A percentile compares a stretch with the other conserved stretches of the same genome.
Conservation (phyloP, 169 alveolate species). For the Plasmodium relictum region DNA sequence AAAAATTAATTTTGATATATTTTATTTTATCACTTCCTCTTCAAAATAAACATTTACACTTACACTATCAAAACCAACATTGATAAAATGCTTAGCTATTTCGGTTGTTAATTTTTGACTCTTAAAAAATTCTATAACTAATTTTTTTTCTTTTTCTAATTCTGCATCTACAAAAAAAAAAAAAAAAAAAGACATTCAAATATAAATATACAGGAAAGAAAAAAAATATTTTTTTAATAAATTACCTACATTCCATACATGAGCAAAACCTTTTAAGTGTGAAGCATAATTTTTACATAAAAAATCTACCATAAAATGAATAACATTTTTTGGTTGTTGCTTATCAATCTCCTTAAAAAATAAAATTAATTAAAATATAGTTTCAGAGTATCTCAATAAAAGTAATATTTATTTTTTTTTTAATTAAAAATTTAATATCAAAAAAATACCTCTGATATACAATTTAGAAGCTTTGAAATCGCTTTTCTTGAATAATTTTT, state of each 20-base stretch:
- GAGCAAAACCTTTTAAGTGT: conserved; percentile 83
- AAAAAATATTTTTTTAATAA: background rate
- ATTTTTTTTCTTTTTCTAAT: conserved; percentile 85
- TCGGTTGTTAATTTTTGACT: conserved; percentile 89
- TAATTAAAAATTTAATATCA: background rate
- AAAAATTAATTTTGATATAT: background rate
- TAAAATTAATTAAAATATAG: background rate
- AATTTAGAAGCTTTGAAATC: conserved; percentile 1
- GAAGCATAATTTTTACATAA: conserved; percentile 85
- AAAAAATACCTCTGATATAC: conserved; percentile 11
- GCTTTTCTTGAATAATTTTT: background rate
- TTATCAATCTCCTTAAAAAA: conserved; percentile 79
- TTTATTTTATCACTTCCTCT: no score
- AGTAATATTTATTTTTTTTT: background rate
- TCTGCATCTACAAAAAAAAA: conserved; percentile 83
- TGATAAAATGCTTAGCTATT: conserved; percentile 89
- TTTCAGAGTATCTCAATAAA: background rate
- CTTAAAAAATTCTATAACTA: conserved; percentile 89
- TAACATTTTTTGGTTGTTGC: conserved; percentile 82
- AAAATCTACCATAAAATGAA: conserved; percentile 84
- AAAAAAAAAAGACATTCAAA: no score
- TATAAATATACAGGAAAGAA: background rate
- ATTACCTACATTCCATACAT: conserved; percentile 83
- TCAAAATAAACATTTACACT: conserved; percentile 3
- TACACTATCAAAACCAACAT: conserved; percentile 92